Base-by-base conservation (phyloP, 192 early-diverging fungal genomes). In the Coemansia biformis region DNA sequence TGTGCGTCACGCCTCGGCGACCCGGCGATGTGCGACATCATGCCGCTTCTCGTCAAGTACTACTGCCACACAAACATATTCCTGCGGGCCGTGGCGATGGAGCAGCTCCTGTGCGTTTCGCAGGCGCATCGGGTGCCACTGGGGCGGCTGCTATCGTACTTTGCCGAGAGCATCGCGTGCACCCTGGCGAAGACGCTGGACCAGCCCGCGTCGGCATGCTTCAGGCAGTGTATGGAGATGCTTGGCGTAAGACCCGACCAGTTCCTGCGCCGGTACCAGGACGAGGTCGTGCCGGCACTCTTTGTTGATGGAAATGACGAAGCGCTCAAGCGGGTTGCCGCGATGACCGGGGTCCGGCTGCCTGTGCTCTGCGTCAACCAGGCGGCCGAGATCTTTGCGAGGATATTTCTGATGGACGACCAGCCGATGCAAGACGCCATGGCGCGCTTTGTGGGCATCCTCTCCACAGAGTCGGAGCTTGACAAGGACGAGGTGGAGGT, bases 371-470 rank as follows among this genome's bases (percentile, higher is more conserved):
- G 73, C 19, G 62, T 76, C 19, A 65, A 76, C 37, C 66, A 69
- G 14, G 66, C 66, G 2, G 66, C 65, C 0, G 53, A 48, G 10
- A 56, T 76, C 10, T 76, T 76, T 38, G 56, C 59, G 32, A 63
- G 52, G 28, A 76, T 76, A 4, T 76, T 76, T 21, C 33, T 76
- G 34, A 64, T 76, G 49, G 73, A 76, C 50, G 73, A 76, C 39
- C 66, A 69, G 73, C 66, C 54, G 10, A 76, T 76, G 73, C 60
- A 64, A 22, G 45, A 65, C 42, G 73, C 57, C 0, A 59, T 76
- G 58, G 22, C 42, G 30, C 54, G 61, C 16, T 69, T 76, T 61
- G 57, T 76, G 21, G 31, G 50, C 26, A 41, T 69, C 16, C 60
- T 76, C 15, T 65, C 73, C 18, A 41, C 60, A 10, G 73, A 61